Percentiles rank a stretch among this genome's conserved stretches.
These are phyloP conservation scores for Sporothrix euskadiensis DNA, from an alignment of 2,329 filamentous ascomycete genomes.

Conservation along the genomic window DNA sequence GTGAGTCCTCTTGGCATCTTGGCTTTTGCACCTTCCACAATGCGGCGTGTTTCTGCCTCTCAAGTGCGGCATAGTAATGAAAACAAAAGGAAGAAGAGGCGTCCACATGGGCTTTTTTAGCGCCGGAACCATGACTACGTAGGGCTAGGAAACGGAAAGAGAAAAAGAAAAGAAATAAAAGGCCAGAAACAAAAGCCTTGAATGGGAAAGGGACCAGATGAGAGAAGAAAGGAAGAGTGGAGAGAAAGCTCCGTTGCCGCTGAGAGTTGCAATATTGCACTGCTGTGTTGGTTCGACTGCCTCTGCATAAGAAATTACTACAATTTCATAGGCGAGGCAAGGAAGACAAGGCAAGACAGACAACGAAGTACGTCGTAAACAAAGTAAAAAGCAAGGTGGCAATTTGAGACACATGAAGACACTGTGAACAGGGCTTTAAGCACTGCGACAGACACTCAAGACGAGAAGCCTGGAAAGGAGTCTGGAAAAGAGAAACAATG, in stretches of 20 bases:
- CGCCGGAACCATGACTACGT: conserved; percentile 16
- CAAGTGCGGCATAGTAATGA: too few relatives aligned
- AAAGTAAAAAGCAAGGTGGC: not conserved
- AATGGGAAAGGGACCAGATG: not conserved
- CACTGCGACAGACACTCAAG: not conserved
- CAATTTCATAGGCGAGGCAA: conserved; percentile 16
- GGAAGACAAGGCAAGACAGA: not conserved
- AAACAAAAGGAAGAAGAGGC: conserved; percentile 1
- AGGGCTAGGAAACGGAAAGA: not conserved
- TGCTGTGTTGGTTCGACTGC: not conserved
- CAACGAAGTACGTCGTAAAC: not conserved
- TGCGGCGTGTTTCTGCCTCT: not conserved
- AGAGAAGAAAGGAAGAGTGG: not conserved
- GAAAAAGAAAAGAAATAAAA: not conserved
- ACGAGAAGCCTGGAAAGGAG: not conserved
- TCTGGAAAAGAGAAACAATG: not conserved
- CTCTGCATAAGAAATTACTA: not conserved
- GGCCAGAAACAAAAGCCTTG: not conserved
- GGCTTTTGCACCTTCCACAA: conserved; percentile 1
- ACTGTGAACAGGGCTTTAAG: not conserved
- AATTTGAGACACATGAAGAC: not conserved
- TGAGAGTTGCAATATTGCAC: not conserved
- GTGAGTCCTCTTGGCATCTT: not conserved
- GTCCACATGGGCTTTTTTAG: not conserved
- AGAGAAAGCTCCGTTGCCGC: not conserved